Percentiles rank a stretch among this genome's conserved stretches.
phyloP scores from a whole-genome alignment of 148 eudicot genomes.

The Silene conica region DNA sequence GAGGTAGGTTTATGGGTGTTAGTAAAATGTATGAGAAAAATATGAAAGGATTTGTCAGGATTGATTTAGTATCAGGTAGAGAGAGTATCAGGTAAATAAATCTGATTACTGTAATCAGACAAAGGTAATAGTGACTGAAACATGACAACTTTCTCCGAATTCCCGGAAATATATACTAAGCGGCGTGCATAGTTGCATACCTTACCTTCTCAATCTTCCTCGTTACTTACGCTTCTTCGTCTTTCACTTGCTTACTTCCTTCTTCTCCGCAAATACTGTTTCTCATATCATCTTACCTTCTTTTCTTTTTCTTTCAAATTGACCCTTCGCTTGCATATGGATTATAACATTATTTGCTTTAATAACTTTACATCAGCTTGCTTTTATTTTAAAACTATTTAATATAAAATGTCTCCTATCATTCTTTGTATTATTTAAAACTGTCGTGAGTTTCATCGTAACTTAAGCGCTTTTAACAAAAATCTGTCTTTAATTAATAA shows the following conservation, averaged over 20 bases:
- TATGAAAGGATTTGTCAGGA: not conserved
- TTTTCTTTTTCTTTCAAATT: too few species aligned
- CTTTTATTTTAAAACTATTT: too few species aligned
- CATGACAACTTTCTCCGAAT: conserved; percentile 13
- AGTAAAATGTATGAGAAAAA: conserved; percentile 7
- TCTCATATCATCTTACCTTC: too few species aligned
- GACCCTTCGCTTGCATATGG: too few species aligned
- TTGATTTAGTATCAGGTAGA: not conserved
- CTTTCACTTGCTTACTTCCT: not conserved
- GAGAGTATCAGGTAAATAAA: not conserved
- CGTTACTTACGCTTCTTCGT: conserved; percentile 20
- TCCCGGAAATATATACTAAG: conserved; percentile 16
- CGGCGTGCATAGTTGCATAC: not conserved
- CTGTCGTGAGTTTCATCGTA: too few species aligned
- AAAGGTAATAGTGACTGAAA: conserved; percentile 4
- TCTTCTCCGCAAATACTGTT: not conserved
- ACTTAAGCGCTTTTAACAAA: too few species aligned
- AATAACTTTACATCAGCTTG: too few species aligned
- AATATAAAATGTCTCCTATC: too few species aligned
- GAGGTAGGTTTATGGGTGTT: not conserved
- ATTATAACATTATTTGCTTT: too few species aligned
- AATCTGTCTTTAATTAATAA: too few species aligned
- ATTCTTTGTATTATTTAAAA: too few species aligned
- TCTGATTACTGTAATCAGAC: not conserved
- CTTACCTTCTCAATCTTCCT: conserved; percentile 16